Percentiles rank a stretch among this genome's conserved stretches.
Evolutionary conservation across 495 filamentous ascomycete genomes (phyloP).

Genomic region (Aspergillus funiculosus): DNA sequence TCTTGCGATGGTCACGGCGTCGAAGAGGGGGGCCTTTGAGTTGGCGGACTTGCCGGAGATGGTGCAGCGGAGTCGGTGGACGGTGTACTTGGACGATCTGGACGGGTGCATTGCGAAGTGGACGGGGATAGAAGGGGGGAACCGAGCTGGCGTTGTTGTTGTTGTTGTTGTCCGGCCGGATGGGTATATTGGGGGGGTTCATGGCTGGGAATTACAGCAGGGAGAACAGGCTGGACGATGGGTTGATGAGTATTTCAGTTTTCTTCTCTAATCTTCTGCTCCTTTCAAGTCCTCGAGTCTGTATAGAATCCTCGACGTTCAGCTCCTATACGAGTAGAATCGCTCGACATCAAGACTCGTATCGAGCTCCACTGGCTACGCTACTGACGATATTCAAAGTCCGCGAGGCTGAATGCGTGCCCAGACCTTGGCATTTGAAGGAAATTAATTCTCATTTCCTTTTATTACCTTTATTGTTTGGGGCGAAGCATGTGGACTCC

Average conservation of each 20-base stretch:
- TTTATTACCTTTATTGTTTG: too few relatives aligned
- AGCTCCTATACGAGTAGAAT: too few relatives aligned
- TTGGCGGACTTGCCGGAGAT: slow-evolving; percentile 52
- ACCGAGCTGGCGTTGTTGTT: slow-evolving; percentile 45
- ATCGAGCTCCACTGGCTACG: too few relatives aligned
- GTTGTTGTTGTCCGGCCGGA: slow-evolving; percentile 61
- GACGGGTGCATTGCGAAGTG: slow-evolving; percentile 57
- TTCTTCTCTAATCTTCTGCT: too few relatives aligned
- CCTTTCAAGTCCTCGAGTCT: too few relatives aligned
- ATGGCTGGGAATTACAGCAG: slow-evolving; percentile 43
- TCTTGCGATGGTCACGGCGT: slow-evolving; percentile 51
- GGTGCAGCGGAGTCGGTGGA: slow-evolving; percentile 58
- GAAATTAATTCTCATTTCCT: too few relatives aligned
- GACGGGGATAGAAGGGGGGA: slow-evolving; percentile 45
- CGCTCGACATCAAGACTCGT: too few relatives aligned
- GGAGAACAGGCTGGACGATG: slow-evolving; percentile 45
- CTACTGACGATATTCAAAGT: too few relatives aligned
- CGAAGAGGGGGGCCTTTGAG: slow-evolving; percentile 52
- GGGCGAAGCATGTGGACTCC: too few relatives aligned
- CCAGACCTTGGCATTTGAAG: too few relatives aligned
- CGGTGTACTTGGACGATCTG: slow-evolving; percentile 58
- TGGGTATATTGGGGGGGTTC: slow-evolving; percentile 59
- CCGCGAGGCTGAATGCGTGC: too few relatives aligned
- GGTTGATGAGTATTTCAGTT: slow-evolving; percentile 54
- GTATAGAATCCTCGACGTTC: too few relatives aligned